Conservation (phyloP, 257 asterid genomes). For the Forsythia viridissima region DNA sequence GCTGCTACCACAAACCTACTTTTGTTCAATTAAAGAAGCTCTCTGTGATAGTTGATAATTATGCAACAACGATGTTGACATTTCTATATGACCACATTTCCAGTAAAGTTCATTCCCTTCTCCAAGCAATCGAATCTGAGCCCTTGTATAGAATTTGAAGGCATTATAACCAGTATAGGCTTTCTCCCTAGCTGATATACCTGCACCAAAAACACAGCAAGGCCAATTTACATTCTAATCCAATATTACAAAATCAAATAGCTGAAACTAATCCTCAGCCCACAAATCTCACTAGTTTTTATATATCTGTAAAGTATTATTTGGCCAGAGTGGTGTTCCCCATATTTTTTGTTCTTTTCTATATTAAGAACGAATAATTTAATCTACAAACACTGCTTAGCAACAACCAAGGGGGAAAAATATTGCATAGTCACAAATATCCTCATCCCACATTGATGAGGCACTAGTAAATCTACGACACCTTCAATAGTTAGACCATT, state of each 20-base stretch:
- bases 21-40: neutral
- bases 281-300: neutral
- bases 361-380: too few relatives aligned
- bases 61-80: conserved; percentile 7
- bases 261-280: neutral
- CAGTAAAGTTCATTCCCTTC: neutral
- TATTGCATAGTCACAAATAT: neutral
- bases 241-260: neutral
- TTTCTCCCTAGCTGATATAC: conserved; percentile 1
- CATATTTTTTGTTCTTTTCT: neutral
- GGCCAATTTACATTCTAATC: too few relatives aligned
- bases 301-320: too few relatives aligned
- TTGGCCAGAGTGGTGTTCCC: neutral
- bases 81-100: neutral
- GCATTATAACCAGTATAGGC: neutral
- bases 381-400: neutral
- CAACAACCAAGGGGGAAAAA: neutral
- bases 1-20: conserved; percentile 19
- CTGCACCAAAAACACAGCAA: conserved; percentile 20
- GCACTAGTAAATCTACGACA: neutral
- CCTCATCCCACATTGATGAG: too few relatives aligned
- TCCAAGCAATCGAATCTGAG: neutral
- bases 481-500: too few relatives aligned
- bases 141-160: conserved; percentile 10
- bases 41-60: neutral